Conservation (phyloP, 139 green algal species). For the Tetraselmis striata region DNA sequence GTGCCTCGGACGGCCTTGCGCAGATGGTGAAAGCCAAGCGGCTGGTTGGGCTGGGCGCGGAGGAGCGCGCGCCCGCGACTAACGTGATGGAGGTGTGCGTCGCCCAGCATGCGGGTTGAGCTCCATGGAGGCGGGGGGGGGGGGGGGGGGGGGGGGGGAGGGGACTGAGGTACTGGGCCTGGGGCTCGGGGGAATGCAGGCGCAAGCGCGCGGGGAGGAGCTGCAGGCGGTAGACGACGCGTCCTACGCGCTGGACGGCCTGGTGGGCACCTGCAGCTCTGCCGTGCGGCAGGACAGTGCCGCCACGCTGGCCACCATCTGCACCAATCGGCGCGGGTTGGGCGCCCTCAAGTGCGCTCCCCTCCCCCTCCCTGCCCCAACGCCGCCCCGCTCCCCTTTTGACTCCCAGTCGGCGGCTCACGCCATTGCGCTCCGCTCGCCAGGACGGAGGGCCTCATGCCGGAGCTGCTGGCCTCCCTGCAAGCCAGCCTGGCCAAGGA, state of each 20-base stretch:
- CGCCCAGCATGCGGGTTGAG: too few species aligned
- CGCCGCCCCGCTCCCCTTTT: too few species aligned
- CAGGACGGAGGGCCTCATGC: slow-evolving; percentile 37
- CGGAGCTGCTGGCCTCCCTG: slow-evolving; percentile 33
- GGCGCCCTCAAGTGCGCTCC: slow-evolving; percentile 30
- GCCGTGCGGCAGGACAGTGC: slow-evolving; percentile 29
- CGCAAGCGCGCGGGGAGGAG: slow-evolving; percentile 55
- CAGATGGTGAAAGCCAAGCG: neutral
- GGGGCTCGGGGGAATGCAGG: slow-evolving; percentile 24
- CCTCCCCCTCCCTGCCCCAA: too few species aligned
- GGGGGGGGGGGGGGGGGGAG: too few species aligned
- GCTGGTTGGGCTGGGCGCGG: neutral
- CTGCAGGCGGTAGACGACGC: slow-evolving; percentile 48
- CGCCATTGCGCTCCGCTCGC: too few species aligned
- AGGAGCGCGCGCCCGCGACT: neutral
- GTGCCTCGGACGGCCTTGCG: neutral
- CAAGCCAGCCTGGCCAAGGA: slow-evolving; percentile 12
- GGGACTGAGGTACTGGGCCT: too few species aligned
- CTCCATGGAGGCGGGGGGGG: neutral
- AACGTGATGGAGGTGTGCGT: neutral
- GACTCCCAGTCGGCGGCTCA: too few species aligned
- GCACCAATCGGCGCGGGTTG: slow-evolving; percentile 31
- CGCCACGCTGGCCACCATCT: slow-evolving; percentile 31
- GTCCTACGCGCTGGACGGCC: slow-evolving; percentile 53
- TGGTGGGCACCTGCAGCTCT: slow-evolving; percentile 10